phyloP scores from a whole-genome alignment of 2,329 filamentous ascomycete species.

The Basipetospora sp. region DNA sequence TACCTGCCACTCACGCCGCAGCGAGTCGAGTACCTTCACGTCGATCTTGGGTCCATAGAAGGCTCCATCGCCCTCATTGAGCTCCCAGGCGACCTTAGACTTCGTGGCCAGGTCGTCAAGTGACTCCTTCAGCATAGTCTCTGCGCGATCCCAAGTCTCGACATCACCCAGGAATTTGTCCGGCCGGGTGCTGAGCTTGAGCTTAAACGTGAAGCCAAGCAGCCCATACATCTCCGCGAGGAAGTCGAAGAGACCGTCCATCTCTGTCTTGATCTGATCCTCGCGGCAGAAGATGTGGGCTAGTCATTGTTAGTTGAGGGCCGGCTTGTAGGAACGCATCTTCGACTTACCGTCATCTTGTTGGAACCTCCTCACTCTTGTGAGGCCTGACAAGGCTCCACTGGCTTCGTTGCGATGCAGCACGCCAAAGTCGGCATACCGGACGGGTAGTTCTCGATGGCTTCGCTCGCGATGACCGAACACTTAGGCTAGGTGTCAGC shows the following conservation, averaged over 20 bases:
- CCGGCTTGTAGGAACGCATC: too few relatives aligned
- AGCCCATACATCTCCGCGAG: conserved; percentile 38
- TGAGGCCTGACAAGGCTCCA: conserved; percentile 78
- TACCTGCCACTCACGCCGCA: conserved; percentile 47
- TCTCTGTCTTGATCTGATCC: conserved; percentile 56
- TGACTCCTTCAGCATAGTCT: conserved; percentile 63
- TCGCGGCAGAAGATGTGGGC: conserved; percentile 84
- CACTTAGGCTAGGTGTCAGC: conserved; percentile 5
- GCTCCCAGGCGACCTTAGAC: conserved; percentile 59
- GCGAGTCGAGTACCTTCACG: conserved; percentile 55
- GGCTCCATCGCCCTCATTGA: conserved; percentile 88
- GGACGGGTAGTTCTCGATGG: conserved; percentile 65
- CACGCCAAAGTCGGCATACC: conserved; percentile 90
- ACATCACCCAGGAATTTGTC: conserved; percentile 82
- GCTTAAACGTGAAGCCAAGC: conserved; percentile 56
- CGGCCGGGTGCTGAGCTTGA: conserved; percentile 80
- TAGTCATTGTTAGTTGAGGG: too few relatives aligned
- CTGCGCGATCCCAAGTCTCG: conserved; percentile 78
- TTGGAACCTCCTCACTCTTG: conserved; percentile 82
- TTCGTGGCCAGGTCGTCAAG: conserved; percentile 58
- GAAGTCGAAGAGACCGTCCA: conserved; percentile 65
- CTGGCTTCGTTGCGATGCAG: conserved; percentile 92
- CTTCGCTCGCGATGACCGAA: conserved; percentile 11
- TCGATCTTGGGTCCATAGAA: conserved; percentile 99
- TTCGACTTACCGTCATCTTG: conserved; percentile 64